Conservation (phyloP, 306 rosid genomes). For the Acacia crassicarpa region DNA sequence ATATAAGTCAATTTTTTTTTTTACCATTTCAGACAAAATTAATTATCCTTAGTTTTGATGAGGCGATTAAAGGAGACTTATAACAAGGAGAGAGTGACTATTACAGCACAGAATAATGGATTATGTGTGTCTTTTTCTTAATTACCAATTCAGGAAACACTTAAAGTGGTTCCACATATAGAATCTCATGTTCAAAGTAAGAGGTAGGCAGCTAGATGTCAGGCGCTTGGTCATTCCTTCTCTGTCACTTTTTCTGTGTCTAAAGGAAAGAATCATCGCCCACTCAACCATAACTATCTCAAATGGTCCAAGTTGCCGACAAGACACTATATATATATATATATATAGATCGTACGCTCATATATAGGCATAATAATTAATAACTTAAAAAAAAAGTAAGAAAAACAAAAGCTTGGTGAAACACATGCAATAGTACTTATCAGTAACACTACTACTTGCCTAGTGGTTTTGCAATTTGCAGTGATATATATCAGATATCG, state of each 20-base stretch:
- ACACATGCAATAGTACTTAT: conserved; percentile 19
- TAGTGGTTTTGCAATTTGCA: background rate
- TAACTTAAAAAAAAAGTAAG: background rate
- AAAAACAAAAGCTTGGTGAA: background rate
- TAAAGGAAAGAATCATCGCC: conserved; percentile 32
- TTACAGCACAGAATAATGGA: background rate
- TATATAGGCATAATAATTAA: background rate
- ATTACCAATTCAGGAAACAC: background rate
- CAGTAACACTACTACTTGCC: background rate
- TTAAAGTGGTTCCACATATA: background rate
- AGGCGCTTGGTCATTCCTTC: background rate
- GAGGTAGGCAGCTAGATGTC: background rate
- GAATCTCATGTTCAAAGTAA: background rate
- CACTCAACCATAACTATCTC: background rate
- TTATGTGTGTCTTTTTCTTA: background rate
- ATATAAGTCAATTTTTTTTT: too few relatives aligned
- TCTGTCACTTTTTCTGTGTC: conserved; percentile 27
- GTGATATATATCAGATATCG: background rate
- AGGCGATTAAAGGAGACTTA: too few relatives aligned
- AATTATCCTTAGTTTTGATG: too few relatives aligned
- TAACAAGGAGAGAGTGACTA: too few relatives aligned
- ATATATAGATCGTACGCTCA: background rate
- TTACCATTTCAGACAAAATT: too few relatives aligned
- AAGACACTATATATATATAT: background rate
- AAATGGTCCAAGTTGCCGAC: conserved; percentile 48